Percentiles rank a stretch among this genome's conserved stretches.
Conservation (phyloP, 768 basidiomycete genomes). For the Serendipita sp. region DNA sequence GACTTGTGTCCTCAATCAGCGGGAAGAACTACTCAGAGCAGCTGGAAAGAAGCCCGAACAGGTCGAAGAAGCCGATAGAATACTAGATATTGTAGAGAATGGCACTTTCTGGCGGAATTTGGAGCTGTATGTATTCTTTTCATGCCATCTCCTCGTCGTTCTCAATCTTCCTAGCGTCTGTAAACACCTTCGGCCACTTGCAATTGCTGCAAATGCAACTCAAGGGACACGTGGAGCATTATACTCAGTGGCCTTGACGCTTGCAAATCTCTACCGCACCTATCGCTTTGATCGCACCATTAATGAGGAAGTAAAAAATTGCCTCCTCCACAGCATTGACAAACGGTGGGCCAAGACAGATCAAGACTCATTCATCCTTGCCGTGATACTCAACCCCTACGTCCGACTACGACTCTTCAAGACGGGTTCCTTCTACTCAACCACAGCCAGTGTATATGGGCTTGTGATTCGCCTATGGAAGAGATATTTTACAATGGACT, state of each 20-base stretch:
- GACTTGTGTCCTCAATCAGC: conserved; percentile 8
- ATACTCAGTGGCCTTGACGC: background rate
- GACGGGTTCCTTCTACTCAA: background rate
- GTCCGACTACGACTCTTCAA: conserved; percentile 3
- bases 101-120: background rate
- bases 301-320: background rate
- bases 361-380: conserved; percentile 23
- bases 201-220: conserved; percentile 23
- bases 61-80: background rate
- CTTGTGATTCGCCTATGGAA: conserved; percentile 10
- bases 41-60: background rate
- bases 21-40: conserved; percentile 4
- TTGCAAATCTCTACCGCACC: background rate
- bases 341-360: conserved; percentile 21
- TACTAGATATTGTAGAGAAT: background rate
- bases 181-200: conserved; percentile 22
- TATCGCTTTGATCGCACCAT: background rate
- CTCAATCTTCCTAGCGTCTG: conserved; percentile 9
- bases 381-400: conserved; percentile 23
- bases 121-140: no score
- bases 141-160: background rate
- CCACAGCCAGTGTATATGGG: background rate
- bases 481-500: conserved; percentile 6
- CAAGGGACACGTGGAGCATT: conserved; percentile 15
- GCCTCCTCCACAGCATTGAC: conserved; percentile 20